Percentiles rank a stretch among this genome's conserved stretches.
phyloP scores from a whole-genome alignment of 129 eudicot genomes.

The Solidago caesia region DNA sequence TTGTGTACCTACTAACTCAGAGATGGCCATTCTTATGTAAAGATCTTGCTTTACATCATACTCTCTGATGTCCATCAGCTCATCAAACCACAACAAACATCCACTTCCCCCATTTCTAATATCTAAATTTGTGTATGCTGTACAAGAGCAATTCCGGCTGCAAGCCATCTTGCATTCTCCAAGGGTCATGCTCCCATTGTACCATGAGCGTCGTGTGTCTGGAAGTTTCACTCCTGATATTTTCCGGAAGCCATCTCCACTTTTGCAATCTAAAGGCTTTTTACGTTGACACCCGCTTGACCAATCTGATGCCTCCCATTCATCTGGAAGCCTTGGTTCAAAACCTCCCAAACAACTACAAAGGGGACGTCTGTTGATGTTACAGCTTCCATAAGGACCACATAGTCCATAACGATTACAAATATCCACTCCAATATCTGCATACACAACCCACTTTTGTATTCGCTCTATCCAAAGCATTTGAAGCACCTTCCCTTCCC shows the following conservation, averaged over 20 bases:
- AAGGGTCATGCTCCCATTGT: no score
- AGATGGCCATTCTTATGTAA: slow-evolving; percentile 39
- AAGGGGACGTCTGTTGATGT: background rate
- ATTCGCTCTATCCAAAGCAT: slow-evolving; percentile 5
- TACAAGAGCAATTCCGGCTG: no score
- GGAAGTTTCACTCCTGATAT: no score
- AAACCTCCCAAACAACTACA: slow-evolving; percentile 30
- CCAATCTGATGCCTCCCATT: no score
- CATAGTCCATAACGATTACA: slow-evolving; percentile 17
- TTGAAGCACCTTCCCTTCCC: background rate
- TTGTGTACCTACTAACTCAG: slow-evolving; percentile 31
- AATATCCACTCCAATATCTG: background rate
- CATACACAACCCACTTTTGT: slow-evolving; percentile 15
- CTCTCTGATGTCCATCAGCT: slow-evolving; percentile 43
- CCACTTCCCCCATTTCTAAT: no score
- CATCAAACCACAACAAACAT: no score
- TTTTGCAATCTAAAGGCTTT: no score
- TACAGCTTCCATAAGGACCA: slow-evolving; percentile 25
- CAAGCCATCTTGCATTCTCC: no score
- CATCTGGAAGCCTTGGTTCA: slow-evolving; percentile 12
- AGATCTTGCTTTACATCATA: slow-evolving; percentile 29
- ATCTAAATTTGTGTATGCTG: no score
- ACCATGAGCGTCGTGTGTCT: no score
- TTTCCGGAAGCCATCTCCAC: no score
- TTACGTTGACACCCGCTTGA: no score